Conservation (phyloP, 495 filamentous ascomycete species). For the Stereocaulon alpinum region DNA sequence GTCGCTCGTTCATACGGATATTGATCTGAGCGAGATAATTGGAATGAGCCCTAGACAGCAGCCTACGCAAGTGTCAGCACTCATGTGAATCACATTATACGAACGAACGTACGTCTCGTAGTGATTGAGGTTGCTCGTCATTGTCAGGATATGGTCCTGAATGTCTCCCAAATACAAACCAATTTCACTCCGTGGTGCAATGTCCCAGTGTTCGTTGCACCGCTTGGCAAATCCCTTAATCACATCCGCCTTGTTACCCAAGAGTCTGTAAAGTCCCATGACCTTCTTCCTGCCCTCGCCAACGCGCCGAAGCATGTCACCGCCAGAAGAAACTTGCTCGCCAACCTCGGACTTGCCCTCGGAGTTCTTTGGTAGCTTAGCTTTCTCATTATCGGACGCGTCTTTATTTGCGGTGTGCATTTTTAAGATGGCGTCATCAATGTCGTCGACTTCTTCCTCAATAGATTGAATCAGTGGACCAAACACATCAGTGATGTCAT, state of each 20-base stretch:
- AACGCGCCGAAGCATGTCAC: slow-evolving; percentile 80
- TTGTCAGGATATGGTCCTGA: slow-evolving; percentile 96
- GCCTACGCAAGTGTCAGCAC: slow-evolving; percentile 39
- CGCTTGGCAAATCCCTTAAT: slow-evolving; percentile 99
- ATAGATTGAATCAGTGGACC: slow-evolving; percentile 82
- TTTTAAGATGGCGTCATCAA: slow-evolving; percentile 70
- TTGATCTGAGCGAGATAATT: slow-evolving; percentile 95
- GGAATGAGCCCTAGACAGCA: slow-evolving; percentile 82
- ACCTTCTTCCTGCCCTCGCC: slow-evolving; percentile 94
- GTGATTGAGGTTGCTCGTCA: slow-evolving; percentile 89
- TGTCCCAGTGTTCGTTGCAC: slow-evolving; percentile 96
- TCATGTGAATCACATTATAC: not conserved
- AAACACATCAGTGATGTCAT: slow-evolving; percentile 96
- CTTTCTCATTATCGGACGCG: slow-evolving; percentile 24
- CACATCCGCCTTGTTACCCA: slow-evolving; percentile 96
- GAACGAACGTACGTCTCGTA: slow-evolving; percentile 66
- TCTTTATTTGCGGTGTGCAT: slow-evolving; percentile 51
- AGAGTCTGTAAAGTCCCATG: slow-evolving; percentile 82
- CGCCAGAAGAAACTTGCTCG: slow-evolving; percentile 41
- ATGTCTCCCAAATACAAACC: slow-evolving; percentile 94
- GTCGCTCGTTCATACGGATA: slow-evolving; percentile 94
- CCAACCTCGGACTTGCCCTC: slow-evolving; percentile 39
- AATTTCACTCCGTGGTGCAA: slow-evolving; percentile 90
- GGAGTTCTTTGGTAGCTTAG: slow-evolving; percentile 17
- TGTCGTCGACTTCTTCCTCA: slow-evolving; percentile 80